Evolutionary conservation across 176 grass and related monocot genomes (phyloP).

Genomic region (Elaeis guineensis): DNA sequence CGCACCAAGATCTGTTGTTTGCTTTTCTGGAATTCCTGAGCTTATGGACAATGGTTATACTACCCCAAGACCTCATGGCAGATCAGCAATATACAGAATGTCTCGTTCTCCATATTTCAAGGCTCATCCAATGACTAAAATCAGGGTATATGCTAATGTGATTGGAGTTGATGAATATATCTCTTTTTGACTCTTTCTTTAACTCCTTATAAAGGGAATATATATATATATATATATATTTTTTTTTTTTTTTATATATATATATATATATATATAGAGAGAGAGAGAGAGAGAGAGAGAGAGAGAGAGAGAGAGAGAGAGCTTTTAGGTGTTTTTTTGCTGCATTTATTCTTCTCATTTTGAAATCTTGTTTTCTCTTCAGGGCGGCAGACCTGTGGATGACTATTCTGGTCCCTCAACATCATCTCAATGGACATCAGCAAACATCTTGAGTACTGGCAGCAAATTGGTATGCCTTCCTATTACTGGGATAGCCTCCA

Average conservation of each 20-base stretch:
- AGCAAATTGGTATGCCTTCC: conserved; percentile 47
- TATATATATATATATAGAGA: background rate
- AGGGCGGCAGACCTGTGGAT: conserved; percentile 35
- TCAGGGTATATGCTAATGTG: background rate
- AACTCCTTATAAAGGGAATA: no score
- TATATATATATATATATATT: no score
- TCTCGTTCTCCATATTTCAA: conserved; percentile 50
- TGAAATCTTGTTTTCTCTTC: background rate
- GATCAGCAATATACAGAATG: conserved; percentile 56
- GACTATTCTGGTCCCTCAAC: conserved; percentile 21
- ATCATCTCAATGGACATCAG: conserved; percentile 13
- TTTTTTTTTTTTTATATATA: background rate
- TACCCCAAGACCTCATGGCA: conserved; percentile 31
- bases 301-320: no score
- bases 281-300: no score
- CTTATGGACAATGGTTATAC: conserved; percentile 41
- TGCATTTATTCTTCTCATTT: background rate
- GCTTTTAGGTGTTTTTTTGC: conserved; percentile 10
- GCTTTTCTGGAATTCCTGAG: conserved; percentile 20
- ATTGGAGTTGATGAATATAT: background rate
- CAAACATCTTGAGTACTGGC: conserved; percentile 19
- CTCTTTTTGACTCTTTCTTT: no score
- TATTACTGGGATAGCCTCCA: no score
- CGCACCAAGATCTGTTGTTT: conserved; percentile 21
- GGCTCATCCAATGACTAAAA: conserved; percentile 15